phyloP scores from a whole-genome alignment of 345 rosid species.

The Euphorbia tirucalli region DNA sequence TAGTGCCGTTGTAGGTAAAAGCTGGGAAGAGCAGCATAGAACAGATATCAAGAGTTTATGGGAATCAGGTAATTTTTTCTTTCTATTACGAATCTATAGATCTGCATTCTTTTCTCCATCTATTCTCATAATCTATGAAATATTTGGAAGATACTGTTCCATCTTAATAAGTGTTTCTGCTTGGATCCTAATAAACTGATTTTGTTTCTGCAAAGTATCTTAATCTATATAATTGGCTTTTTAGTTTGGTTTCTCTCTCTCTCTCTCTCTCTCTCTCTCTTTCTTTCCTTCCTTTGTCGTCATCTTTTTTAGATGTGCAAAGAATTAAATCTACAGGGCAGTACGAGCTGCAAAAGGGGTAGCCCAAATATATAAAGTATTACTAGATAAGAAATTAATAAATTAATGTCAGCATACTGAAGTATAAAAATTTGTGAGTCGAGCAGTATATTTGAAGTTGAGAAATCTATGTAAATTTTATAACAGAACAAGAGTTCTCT shows the following conservation, averaged over 20 bases:
- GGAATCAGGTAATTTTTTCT: conserved; percentile 69
- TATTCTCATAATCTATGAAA: background rate
- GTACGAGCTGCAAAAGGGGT: background rate
- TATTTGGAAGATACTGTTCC: background rate
- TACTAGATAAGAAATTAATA: background rate
- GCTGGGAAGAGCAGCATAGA: conserved; percentile 89
- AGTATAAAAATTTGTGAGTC: background rate
- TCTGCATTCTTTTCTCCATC: background rate
- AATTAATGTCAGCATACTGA: background rate
- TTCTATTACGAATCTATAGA: background rate
- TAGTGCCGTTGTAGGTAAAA: conserved; percentile 49
- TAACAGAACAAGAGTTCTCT: background rate
- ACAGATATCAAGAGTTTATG: conserved; percentile 90
- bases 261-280: too few relatives aligned
- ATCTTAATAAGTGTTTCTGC: background rate
- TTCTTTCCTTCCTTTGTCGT: background rate
- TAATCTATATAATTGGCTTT: background rate
- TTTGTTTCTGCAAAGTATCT: background rate
- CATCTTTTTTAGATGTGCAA: background rate
- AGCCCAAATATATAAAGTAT: background rate
- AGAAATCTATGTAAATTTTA: background rate
- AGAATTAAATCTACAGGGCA: background rate
- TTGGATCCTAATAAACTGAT: background rate
- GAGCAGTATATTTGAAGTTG: background rate
- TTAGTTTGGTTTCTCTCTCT: background rate